phyloP scores from a whole-genome alignment of 1,139 yeast species.

The Keqinozyma sinolaborantium region DNA sequence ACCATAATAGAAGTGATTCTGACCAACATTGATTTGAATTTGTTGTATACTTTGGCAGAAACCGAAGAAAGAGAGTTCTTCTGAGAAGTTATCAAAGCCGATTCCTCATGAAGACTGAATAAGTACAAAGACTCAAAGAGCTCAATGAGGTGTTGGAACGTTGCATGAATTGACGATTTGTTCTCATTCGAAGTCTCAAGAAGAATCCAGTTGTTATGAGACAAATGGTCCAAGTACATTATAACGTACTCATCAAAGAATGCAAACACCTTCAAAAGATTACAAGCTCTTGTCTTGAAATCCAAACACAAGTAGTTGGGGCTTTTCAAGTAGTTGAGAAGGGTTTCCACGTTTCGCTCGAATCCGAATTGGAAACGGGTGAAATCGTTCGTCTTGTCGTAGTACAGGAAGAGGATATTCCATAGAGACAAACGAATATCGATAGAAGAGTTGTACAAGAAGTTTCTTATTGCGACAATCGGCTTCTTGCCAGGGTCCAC shows the following conservation, averaged over 20 bases:
- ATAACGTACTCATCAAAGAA: slow-evolving; percentile 27
- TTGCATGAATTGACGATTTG: slow-evolving; percentile 1
- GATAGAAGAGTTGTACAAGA: slow-evolving; percentile 60
- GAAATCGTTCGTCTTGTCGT: slow-evolving; percentile 38
- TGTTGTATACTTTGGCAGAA: slow-evolving; percentile 31
- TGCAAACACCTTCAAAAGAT: slow-evolving; percentile 27
- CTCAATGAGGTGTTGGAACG: slow-evolving; percentile 17
- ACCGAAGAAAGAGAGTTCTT: slow-evolving; percentile 24
- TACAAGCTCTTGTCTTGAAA: slow-evolving; percentile 11
- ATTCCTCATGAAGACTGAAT: slow-evolving; percentile 49
- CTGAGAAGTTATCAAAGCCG: slow-evolving; percentile 35
- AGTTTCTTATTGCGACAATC: slow-evolving; percentile 48
- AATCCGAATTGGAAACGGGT: slow-evolving; percentile 52
- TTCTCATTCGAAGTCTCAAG: not conserved
- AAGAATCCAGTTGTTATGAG: slow-evolving; percentile 18
- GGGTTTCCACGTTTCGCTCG: slow-evolving; percentile 36
- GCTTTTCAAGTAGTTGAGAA: slow-evolving; percentile 19
- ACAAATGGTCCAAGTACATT: slow-evolving; percentile 18
- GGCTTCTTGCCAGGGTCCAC: slow-evolving; percentile 17
- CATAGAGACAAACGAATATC: slow-evolving; percentile 71
- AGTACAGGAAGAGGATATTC: slow-evolving; percentile 67
- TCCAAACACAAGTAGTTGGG: slow-evolving; percentile 9
- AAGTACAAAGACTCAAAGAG: slow-evolving; percentile 39
- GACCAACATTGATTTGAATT: slow-evolving; percentile 51
- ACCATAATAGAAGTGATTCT: slow-evolving; percentile 37